A percentile compares a stretch with the other conserved stretches of the same genome.
Evolutionary conservation across 768 basidiomycete genomes (phyloP).

Genomic region (Mycena amicta): DNA sequence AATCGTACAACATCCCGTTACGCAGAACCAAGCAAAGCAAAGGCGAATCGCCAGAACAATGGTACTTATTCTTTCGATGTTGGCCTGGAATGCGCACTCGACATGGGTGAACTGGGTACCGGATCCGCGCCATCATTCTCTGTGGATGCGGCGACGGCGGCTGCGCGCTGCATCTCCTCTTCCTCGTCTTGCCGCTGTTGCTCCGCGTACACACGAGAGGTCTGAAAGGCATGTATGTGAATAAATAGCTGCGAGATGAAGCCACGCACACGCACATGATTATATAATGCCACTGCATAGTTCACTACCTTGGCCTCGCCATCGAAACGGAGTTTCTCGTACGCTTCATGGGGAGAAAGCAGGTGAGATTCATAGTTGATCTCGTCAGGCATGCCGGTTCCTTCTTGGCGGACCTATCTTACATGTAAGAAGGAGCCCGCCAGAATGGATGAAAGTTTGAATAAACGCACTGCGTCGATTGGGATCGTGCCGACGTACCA

Average conservation of each 20-base stretch:
- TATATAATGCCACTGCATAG: slow-evolving; percentile 42
- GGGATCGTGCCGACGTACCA: slow-evolving; percentile 61
- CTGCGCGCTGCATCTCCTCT: too few species aligned
- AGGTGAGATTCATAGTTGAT: slow-evolving; percentile 48
- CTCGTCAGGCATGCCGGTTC: slow-evolving; percentile 64
- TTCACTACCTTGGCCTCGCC: slow-evolving; percentile 35
- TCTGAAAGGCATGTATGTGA: not conserved
- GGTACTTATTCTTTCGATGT: too few species aligned
- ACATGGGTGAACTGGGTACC: too few species aligned
- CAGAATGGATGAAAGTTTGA: too few species aligned
- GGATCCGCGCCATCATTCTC: too few species aligned
- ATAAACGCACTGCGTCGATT: slow-evolving; percentile 50
- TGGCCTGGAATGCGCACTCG: too few species aligned
- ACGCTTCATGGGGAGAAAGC: slow-evolving; percentile 47
- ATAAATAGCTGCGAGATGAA: not conserved
- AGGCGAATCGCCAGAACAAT: too few species aligned
- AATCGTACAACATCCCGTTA: too few species aligned
- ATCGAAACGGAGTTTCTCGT: slow-evolving; percentile 28
- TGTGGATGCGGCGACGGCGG: too few species aligned
- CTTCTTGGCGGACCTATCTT: slow-evolving; percentile 44
- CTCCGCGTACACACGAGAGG: not conserved
- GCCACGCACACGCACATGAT: not conserved
- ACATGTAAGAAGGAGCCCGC: too few species aligned
- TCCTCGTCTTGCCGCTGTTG: not conserved
- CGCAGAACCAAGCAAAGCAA: too few species aligned